Percentiles rank a stretch among this genome's conserved stretches.
phyloP scores from a whole-genome alignment of 2,329 filamentous ascomycete genomes.

The Phymatotrichopsis omnivora region DNA sequence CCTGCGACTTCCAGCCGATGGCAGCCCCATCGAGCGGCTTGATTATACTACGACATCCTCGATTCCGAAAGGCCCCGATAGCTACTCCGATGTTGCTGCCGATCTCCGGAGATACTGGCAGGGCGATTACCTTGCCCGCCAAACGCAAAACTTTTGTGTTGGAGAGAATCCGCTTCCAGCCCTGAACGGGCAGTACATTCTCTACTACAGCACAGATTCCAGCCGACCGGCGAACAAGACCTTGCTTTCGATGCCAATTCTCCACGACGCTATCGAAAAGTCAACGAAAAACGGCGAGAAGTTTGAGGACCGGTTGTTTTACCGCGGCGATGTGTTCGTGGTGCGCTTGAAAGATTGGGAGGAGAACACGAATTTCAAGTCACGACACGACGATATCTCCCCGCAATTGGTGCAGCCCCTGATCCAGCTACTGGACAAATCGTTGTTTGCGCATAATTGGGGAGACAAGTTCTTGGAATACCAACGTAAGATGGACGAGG shows the following conservation, averaged over 20 bases:
- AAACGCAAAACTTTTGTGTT: not conserved
- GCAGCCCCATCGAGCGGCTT: not conserved
- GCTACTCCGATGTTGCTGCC: not conserved
- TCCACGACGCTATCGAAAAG: not conserved
- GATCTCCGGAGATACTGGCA: slow-evolving; percentile 2
- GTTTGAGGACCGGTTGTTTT: slow-evolving; percentile 10
- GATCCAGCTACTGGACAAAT: not conserved
- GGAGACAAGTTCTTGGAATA: not conserved
- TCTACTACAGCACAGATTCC: slow-evolving; percentile 6
- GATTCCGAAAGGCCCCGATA: not conserved
- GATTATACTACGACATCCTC: not conserved
- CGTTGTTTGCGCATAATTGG: not conserved
- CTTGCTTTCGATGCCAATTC: not conserved
- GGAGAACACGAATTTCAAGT: not conserved
- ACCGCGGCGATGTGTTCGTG: slow-evolving; percentile 11
- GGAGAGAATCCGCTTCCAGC: not conserved
- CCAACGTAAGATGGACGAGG: not conserved
- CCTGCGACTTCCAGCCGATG: slow-evolving; percentile 2
- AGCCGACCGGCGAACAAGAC: slow-evolving; percentile 3
- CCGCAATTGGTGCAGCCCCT: not conserved
- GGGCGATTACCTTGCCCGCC: not conserved
- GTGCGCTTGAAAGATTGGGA: not conserved
- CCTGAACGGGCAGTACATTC: not conserved
- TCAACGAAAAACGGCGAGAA: not conserved
- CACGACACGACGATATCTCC: not conserved